Evolutionary conservation across 2,329 filamentous ascomycete genomes (phyloP).

Genomic region (Fusarium continuum): DNA sequence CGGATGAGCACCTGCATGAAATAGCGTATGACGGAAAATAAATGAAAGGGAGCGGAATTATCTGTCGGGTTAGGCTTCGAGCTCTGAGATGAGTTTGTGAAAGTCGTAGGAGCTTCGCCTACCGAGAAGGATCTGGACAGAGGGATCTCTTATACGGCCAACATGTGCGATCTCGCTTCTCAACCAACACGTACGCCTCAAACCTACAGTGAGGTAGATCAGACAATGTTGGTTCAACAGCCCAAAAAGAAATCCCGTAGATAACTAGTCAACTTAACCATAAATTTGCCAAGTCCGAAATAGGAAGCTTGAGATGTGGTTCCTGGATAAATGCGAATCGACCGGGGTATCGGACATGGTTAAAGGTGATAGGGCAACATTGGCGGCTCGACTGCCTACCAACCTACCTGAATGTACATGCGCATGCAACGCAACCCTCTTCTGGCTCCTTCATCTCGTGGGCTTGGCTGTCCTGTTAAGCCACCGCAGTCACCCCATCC

Average conservation of each 20-base stretch:
- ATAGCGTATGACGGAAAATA: constrained; percentile 17
- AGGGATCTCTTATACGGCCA: constrained; percentile 22
- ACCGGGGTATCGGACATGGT: constrained; percentile 11
- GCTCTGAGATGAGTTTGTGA: neutral
- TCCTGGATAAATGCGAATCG: constrained; percentile 36
- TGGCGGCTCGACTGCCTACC: constrained; percentile 20
- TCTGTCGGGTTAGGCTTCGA: neutral
- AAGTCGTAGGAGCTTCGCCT: neutral
- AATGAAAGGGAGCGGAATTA: constrained; percentile 1
- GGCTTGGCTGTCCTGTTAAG: constrained; percentile 9
- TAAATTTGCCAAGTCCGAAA: constrained; percentile 24
- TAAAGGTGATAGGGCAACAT: constrained; percentile 18
- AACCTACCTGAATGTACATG: no score
- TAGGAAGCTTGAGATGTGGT: constrained; percentile 30
- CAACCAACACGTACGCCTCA: constrained; percentile 23
- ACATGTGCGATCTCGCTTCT: constrained; percentile 19
- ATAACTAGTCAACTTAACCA: constrained; percentile 26
- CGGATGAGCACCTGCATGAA: constrained; percentile 31
- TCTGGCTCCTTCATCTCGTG: constrained; percentile 20
- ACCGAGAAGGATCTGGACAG: constrained; percentile 8
- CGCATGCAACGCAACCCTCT: constrained; percentile 6
- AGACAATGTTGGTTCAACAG: no score
- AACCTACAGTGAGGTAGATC: constrained; percentile 25
- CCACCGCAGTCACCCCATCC: constrained; percentile 14
- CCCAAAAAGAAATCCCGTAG: constrained; percentile 1